Base-by-base conservation (phyloP, 768 basidiomycete genomes). In the Leccinum broughii region DNA sequence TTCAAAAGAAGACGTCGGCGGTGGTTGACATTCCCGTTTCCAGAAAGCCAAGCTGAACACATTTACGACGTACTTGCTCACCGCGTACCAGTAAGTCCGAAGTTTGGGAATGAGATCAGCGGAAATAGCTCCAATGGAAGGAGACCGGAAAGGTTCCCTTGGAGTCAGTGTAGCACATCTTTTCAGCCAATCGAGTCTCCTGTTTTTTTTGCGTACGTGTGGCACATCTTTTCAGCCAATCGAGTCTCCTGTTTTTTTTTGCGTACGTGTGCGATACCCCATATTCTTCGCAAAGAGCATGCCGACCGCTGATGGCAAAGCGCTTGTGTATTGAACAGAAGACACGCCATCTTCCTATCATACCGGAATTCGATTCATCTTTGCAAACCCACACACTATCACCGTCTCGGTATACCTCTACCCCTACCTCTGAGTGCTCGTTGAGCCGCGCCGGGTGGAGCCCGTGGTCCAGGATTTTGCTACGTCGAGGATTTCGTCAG, bases 401-500 rank as follows among this genome's bases (percentile, higher is more conserved):
- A 92, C 77, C 91, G 86, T 65, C 89, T 79, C 52, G 84, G 87
- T 78, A 86, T 83, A 57, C 95, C 94, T 60, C 94, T 83, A 28
- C 95, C 95, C 64, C 95, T 81, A 49, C 93, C 93, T 70, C 94
- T 83, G 63, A 96, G 73, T 14, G 92, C 94, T 49, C 91, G 82
- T 70, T 91, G 88, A 13, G 93, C 92, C 9, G 92, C 79, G n/a
- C 94, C 95, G n/a, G 93, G 89, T 14, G 95, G 94, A 48, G 92
- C 92, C 66, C 81, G 86, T 20, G 95, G 95, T n/a, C 95, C 95
- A 26, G 92, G 70, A 67, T 87, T 86, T 77, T 81, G 83, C 92
- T 93, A 64, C 13, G 49, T 56, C 44, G 34, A 35, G 34, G 55
- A 55, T 53, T 58, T 49, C 14, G 63, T 78, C 51, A 70, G 58